Conservation (phyloP, 2,329 filamentous ascomycete species). For the Curvularia sp. region DNA sequence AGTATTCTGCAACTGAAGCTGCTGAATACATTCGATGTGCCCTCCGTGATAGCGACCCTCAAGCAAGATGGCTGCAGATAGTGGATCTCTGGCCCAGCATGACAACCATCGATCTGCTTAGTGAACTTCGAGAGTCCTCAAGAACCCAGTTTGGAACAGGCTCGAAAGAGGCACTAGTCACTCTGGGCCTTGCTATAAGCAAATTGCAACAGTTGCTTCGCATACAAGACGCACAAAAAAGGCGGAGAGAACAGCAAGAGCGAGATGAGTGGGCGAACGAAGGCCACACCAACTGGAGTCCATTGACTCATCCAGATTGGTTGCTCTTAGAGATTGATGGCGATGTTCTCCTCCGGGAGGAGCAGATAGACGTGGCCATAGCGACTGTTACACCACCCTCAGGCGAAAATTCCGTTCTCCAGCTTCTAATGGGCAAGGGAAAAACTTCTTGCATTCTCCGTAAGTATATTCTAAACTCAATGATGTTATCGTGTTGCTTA, state of each 20-base stretch:
- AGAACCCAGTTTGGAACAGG: constrained; percentile 40
- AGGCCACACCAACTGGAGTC: constrained; percentile 66
- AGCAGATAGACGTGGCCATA: constrained; percentile 68
- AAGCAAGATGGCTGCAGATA: constrained; percentile 52
- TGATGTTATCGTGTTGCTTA: constrained; percentile 10
- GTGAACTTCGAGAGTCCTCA: constrained; percentile 55
- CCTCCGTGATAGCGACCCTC: constrained; percentile 31
- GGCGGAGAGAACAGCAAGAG: constrained; percentile 31
- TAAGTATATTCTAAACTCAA: constrained; percentile 20
- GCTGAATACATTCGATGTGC: constrained; percentile 17
- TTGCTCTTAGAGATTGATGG: constrained; percentile 71
- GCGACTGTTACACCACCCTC: constrained; percentile 65
- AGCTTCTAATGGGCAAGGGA: constrained; percentile 72
- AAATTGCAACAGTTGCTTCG: constrained; percentile 57
- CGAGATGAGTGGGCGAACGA: constrained; percentile 56
- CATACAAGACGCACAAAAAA: constrained; percentile 47
- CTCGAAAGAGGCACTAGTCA: constrained; percentile 54
- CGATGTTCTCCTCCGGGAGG: constrained; percentile 66
- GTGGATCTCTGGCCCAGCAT: constrained; percentile 58
- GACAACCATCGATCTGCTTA: constrained; percentile 55
- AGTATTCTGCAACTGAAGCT: constrained; percentile 17
- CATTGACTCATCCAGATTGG: constrained; percentile 66
- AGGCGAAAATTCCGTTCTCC: constrained; percentile 64
- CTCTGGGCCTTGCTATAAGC: constrained; percentile 56
- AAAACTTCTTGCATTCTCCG: constrained; percentile 69